Evolutionary conservation across 164 flowering plant species (phyloP), one percentile per base, ranked within the genome.

Genomic region (Vitis rotundifolia): DNA sequence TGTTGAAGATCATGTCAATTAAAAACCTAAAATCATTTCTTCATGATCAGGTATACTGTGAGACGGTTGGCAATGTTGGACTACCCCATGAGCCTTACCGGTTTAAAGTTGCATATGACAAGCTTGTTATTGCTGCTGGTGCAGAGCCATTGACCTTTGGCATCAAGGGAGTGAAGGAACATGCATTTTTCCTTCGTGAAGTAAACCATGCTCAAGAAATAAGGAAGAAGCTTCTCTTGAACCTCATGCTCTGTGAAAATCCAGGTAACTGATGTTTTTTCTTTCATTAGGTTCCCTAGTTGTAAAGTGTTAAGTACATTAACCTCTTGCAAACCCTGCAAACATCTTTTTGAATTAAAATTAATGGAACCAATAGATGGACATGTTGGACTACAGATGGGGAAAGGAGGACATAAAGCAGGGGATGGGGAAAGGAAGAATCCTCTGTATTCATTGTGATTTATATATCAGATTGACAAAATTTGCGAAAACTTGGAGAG

Each of bases 121-220:
- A 91, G 79, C 96, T 93, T 51, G 92, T 91, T 50, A 93, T 93
- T 71, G 97, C 92, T 73, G 76, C 88, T 13, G 97, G 98, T 57
- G 83, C 96, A 55, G 94, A 90, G 67, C 91, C 96, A 19, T 76
- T 85, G 73, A 93, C 98, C 9, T 91, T 90, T 71, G 91, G 91
- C 31, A 86, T 91, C 66, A 84, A 90, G 59, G 97, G 97, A 12
- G 98, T 91, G 51, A 78, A 88, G 76, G 96, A 93, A 71, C 79
- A 91, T 68, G 95, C 96, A 2, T 76, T 63, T 72, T 93, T 91
- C 73, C 93, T 91, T 26, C 91, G 98, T 15, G 94, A 93, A 78
- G 98, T 93, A 14, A 64, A 70, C 66, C 91, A 93, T 80, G 98
- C 97, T n/a, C 98, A 93, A 77, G 97, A 88, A 70, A 93, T 93